These are phyloP conservation scores for Aureobasidium melanogenum DNA, from an alignment of 2,329 filamentous ascomycete species.

Conservation along the genomic window DNA sequence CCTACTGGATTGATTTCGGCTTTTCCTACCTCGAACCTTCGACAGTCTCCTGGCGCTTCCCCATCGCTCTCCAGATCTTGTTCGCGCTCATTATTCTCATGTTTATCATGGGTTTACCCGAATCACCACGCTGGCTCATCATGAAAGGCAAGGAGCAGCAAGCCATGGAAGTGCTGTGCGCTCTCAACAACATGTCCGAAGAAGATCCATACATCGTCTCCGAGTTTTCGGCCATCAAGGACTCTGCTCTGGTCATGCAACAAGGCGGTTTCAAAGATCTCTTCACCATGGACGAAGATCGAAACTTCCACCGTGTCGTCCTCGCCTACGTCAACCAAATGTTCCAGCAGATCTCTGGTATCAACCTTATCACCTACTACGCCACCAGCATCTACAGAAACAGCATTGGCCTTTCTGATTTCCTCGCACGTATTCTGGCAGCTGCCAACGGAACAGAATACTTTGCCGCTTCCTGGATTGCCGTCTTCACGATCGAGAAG, in stretches of 20 bases:
- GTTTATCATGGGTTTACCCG: constrained; percentile 41
- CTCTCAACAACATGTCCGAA: constrained; percentile 38
- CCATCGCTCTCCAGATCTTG: constrained; percentile 46
- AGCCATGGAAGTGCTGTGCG: constrained; percentile 38
- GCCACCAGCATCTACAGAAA: constrained; percentile 44
- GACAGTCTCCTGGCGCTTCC: constrained; percentile 43
- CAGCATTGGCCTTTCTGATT: constrained; percentile 42
- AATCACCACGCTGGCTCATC: constrained; percentile 49
- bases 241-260: constrained; percentile 39
- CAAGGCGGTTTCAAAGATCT: constrained; percentile 24
- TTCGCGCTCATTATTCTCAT: constrained; percentile 42
- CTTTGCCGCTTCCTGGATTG: constrained; percentile 41
- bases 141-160: constrained; percentile 47
- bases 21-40: constrained; percentile 26
- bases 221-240: constrained; percentile 45
- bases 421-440: constrained; percentile 42
- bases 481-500: constrained; percentile 42
- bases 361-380: constrained; percentile 23
- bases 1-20: constrained; percentile 43
- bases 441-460: constrained; percentile 47
- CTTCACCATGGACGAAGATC: constrained; percentile 24
- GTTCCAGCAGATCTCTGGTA: constrained; percentile 26
- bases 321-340: constrained; percentile 29
- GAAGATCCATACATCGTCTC: constrained; percentile 37
- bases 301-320: constrained; percentile 26